Evolutionary conservation across 768 basidiomycete genomes (phyloP).

Genomic region (Xerocomellus dryophilus): DNA sequence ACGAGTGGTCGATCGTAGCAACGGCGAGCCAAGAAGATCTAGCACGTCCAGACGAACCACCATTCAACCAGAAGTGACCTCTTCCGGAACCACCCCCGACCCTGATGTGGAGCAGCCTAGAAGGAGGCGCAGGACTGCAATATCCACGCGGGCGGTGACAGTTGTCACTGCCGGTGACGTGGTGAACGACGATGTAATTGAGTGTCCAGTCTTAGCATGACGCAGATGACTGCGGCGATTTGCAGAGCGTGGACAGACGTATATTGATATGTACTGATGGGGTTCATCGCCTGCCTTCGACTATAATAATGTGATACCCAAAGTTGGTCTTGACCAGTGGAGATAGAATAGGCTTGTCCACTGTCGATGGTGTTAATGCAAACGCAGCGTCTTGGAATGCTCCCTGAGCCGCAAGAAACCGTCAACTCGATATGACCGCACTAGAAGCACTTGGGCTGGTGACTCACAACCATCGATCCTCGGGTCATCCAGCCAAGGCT

Average conservation of each 20-base stretch:
- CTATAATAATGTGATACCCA: constrained; percentile 91
- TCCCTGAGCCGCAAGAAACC: constrained; percentile 35
- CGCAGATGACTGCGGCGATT: not conserved
- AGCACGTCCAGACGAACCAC: constrained; percentile 37
- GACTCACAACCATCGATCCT: constrained; percentile 76
- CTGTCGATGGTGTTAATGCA: constrained; percentile 70
- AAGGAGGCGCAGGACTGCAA: constrained; percentile 38
- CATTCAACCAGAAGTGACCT: constrained; percentile 48
- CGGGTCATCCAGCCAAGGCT: constrained; percentile 85
- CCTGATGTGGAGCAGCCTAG: constrained; percentile 61
- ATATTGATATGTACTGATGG: constrained; percentile 22
- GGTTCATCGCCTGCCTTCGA: constrained; percentile 68
- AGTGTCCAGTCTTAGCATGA: constrained; percentile 25
- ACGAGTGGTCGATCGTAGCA: constrained; percentile 32
- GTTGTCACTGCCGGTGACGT: constrained; percentile 33
- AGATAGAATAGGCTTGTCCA: constrained; percentile 73
- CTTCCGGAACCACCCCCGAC: constrained; percentile 52
- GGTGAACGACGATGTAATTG: constrained; percentile 32
- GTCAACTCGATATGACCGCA: constrained; percentile 3
- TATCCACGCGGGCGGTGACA: constrained; percentile 26
- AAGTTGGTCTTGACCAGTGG: constrained; percentile 77
- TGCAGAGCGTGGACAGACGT: constrained; percentile 10
- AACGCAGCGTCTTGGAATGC: constrained; percentile 90
- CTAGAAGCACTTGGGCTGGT: not conserved
- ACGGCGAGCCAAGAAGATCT: constrained; percentile 36